A percentile compares a stretch with the other conserved stretches of the same genome.
These are phyloP conservation scores for Hypoxylon sp. DNA, from an alignment of 2,329 filamentous ascomycete genomes.

Conservation along the genomic window DNA sequence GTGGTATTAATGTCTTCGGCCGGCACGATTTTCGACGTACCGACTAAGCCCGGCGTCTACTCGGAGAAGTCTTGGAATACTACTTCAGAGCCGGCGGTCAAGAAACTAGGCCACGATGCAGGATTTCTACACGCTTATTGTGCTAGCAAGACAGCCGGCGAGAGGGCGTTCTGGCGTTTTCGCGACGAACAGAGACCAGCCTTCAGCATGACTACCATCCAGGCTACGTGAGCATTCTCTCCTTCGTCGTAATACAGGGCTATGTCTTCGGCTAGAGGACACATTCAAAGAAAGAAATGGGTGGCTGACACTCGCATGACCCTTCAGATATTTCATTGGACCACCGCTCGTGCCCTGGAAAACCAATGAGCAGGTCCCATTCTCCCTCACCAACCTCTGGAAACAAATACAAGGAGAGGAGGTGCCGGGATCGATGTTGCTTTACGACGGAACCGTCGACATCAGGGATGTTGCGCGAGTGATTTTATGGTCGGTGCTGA, in stretches of 20 bases:
- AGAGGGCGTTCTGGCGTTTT: constrained; percentile 50
- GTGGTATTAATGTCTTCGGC: constrained; percentile 50
- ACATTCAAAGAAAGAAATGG: too few relatives aligned
- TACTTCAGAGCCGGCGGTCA: constrained; percentile 41
- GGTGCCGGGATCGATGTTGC: constrained; percentile 44
- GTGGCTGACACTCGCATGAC: neutral
- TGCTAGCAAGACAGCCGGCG: constrained; percentile 50
- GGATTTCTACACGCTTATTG: constrained; percentile 48
- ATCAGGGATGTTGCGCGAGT: constrained; percentile 52
- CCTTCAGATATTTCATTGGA: constrained; percentile 49
- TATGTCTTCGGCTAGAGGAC: neutral
- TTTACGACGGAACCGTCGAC: constrained; percentile 48
- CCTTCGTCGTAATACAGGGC: neutral
- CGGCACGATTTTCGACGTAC: constrained; percentile 48
- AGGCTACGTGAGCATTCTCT: constrained; percentile 46
- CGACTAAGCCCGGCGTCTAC: constrained; percentile 40
- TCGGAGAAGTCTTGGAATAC: constrained; percentile 52
- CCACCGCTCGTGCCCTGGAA: constrained; percentile 50
- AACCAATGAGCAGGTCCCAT: constrained; percentile 43
- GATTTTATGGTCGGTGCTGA: constrained; percentile 47
- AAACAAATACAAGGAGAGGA: constrained; percentile 45
- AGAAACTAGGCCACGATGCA: constrained; percentile 39
- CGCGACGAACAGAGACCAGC: constrained; percentile 44
- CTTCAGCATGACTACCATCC: constrained; percentile 49
- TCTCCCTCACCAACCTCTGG: constrained; percentile 45